Evolutionary conservation across 139 green algal genomes (phyloP), one percentile per base, ranked within the genome.

Genomic region (Micromonas pusilla): DNA sequence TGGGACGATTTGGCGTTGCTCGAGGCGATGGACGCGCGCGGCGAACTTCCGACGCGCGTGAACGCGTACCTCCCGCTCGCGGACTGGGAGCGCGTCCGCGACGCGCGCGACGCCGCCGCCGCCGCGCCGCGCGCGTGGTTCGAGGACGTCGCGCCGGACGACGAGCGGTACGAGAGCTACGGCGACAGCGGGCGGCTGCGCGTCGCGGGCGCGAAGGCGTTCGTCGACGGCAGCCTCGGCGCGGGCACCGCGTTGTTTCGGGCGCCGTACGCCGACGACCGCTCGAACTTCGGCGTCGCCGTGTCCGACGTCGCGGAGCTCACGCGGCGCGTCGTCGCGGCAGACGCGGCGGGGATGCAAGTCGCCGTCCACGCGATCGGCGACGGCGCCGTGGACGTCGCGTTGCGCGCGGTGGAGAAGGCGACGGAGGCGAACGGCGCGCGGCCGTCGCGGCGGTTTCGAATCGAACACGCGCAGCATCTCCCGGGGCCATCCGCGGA

Each of bases 381-480:
- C 13, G 72, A 78, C 52, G 52, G 9, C 0, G 72, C 72, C 0
- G 72, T 78, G n/a, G 72, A 78, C 5, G 33, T 38, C 21, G 72
- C 72, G 34, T 28, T 66, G 2, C 23, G 68, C n/a, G 30, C 28
- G 21, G 9, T 52, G 13, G 21, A 62, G 6, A 21, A 16, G 2
- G 68, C 45, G 21, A 28, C 39, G 25, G 28, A 67, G 25, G 19
- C 13, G 4, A 67, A 78, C 52, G 72, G 53, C 23, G 28, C 67
- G 5, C n/a, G 52, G 26, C 5, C 26, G 3, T 19, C 20, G n/a
- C 72, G 52, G 2, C 52, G 72, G 28, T 68, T 70, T 28, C 72
- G 72, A 26, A 67, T 78, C 28, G 72, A 78, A 30, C 72, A 78
- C 28, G 28, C 53, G 13, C 72, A 78, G 39, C 72, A 78, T n/a